Conservation (phyloP, 768 basidiomycete species). For the Boletus reticuloceps region DNA sequence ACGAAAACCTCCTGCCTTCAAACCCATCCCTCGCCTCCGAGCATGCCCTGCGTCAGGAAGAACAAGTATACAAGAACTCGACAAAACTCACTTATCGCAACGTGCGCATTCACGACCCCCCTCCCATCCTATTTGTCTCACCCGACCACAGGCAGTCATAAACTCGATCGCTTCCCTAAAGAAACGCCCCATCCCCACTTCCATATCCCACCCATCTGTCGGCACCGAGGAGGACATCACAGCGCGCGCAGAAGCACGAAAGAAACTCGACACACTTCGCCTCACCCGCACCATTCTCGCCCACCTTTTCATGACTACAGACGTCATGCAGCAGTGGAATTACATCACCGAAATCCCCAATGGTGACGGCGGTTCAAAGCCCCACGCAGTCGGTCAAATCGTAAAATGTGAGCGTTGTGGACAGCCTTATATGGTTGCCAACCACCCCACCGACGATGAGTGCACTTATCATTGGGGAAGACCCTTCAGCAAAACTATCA, state of each 20-base stretch:
- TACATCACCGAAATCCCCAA: conserved; percentile 70
- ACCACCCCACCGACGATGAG: conserved; percentile 50
- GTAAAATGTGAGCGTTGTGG: conserved; percentile 79
- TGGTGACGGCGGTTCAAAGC: conserved; percentile 60
- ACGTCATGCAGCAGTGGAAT: conserved; percentile 62
- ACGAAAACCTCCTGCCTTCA: conserved; percentile 49
- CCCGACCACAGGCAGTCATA: conserved; percentile 45
- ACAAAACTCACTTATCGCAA: conserved; percentile 82
- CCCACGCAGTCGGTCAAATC: conserved; percentile 59
- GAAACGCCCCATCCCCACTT: conserved; percentile 52
- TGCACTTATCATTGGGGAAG: conserved; percentile 88
- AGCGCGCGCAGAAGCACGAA: conserved; percentile 52
- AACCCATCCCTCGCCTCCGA: conserved; percentile 67
- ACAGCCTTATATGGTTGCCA: conserved; percentile 65
- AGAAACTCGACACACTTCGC: conserved; percentile 49
- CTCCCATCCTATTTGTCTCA: conserved; percentile 7
- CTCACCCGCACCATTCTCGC: conserved; percentile 55
- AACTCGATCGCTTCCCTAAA: conserved; percentile 51
- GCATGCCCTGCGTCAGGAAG: conserved; percentile 80
- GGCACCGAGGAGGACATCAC: conserved; percentile 70
- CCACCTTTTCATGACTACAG: conserved; percentile 54
- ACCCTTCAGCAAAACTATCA: conserved; percentile 54
- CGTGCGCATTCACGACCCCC: conserved; percentile 40
- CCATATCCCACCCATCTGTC: conserved; percentile 64
- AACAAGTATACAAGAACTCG: conserved; percentile 71